Conservation (phyloP, 345 rosid species). For the Populus nigra region DNA sequence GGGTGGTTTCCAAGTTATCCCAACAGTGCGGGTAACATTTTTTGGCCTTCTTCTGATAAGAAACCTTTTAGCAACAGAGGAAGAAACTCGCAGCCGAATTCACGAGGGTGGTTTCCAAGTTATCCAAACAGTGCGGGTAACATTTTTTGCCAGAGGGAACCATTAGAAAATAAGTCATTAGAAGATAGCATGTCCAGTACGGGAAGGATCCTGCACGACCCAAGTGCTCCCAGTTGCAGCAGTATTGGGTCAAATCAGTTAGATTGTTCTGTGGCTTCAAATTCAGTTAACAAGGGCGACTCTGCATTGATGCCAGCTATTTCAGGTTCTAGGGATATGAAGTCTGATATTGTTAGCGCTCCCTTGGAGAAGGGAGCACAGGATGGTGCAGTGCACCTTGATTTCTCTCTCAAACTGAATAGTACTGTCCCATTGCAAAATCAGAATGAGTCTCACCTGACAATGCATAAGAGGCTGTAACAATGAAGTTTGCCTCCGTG, state of each 20-base stretch:
- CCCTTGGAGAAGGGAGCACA: not conserved
- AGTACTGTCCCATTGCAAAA: slow-evolving; percentile 1
- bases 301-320: not conserved
- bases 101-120: too few species aligned
- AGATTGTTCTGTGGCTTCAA: not conserved
- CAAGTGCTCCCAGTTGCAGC: not conserved
- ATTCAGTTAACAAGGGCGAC: not conserved
- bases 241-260: slow-evolving; percentile 1
- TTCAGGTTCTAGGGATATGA: not conserved
- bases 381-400: slow-evolving; percentile 5
- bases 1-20: too few species aligned
- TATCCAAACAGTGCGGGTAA: too few species aligned
- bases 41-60: too few species aligned
- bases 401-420: not conserved
- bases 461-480: too few species aligned
- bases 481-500: too few species aligned
- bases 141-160: too few species aligned
- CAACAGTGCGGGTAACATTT: too few species aligned
- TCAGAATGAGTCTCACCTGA: not conserved
- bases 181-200: not conserved
- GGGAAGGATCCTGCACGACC: not conserved
- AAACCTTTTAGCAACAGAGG: too few species aligned
- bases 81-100: too few species aligned
- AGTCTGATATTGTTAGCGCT: not conserved
- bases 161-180: not conserved